These are phyloP conservation scores for Aspergillus leporis DNA, from an alignment of 495 filamentous ascomycete genomes.

Conservation along the genomic window DNA sequence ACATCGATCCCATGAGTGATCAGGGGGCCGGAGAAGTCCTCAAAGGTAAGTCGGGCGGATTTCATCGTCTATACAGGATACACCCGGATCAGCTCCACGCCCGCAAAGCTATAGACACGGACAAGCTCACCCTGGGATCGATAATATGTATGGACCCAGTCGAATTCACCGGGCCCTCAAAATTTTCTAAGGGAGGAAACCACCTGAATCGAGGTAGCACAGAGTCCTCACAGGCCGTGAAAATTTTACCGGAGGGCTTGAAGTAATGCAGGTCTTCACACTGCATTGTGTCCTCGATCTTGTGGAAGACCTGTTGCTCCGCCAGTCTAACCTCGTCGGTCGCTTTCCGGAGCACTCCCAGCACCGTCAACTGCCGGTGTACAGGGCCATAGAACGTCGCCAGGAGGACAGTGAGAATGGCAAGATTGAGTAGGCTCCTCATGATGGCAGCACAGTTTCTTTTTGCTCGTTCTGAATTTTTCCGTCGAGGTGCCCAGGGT, in stretches of 20 bases:
- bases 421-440: slow-evolving; percentile 28
- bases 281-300: slow-evolving; percentile 53
- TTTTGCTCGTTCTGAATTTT: background rate
- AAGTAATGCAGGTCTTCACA: slow-evolving; percentile 65
- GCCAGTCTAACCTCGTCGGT: slow-evolving; percentile 24
- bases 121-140: slow-evolving; percentile 46
- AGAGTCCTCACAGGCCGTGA: slow-evolving; percentile 57
- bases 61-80: slow-evolving; percentile 46
- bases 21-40: slow-evolving; percentile 55
- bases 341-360: slow-evolving; percentile 30
- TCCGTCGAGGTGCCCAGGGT: background rate
- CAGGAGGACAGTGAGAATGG: slow-evolving; percentile 35
- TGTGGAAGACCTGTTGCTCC: slow-evolving; percentile 35
- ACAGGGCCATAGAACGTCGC: slow-evolving; percentile 35
- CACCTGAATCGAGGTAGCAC: slow-evolving; percentile 47
- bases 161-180: slow-evolving; percentile 34
- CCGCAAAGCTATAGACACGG: background rate
- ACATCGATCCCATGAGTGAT: slow-evolving; percentile 63
- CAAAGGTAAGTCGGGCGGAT: slow-evolving; percentile 46
- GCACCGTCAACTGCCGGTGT: slow-evolving; percentile 26
- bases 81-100: background rate
- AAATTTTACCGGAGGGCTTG: slow-evolving; percentile 47
- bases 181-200: slow-evolving; percentile 54
- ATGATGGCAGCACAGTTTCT: slow-evolving; percentile 16
- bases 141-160: slow-evolving; percentile 55